Conservation (phyloP, 306 rosid genomes). For the Abrus pulchellus region DNA sequence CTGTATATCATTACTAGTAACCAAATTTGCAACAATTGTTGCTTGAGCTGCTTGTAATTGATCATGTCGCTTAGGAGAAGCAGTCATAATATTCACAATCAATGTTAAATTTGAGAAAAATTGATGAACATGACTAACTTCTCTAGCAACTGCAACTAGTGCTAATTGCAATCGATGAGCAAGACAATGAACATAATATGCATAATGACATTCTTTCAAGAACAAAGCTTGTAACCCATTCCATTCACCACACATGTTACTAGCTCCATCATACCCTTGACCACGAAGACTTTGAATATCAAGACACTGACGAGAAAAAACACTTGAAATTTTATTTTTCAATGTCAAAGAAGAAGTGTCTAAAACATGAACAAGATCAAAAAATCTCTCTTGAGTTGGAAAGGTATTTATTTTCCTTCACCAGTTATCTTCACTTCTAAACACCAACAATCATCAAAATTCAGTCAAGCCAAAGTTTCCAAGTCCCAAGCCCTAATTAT, state of each 20-base stretch:
- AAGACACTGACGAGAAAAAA: conserved; percentile 12
- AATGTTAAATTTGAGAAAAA: neutral
- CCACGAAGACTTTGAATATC: neutral
- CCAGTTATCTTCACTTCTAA: no score
- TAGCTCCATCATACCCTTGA: conserved; percentile 2
- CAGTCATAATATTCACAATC: neutral
- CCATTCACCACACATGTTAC: neutral
- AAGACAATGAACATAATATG: neutral
- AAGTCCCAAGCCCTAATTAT: no score
- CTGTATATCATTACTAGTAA: neutral
- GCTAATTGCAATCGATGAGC: neutral
- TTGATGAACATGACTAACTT: neutral
- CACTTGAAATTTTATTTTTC: neutral
- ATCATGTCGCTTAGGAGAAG: neutral
- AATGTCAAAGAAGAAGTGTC: neutral
- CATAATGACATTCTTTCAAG: neutral
- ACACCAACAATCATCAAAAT: no score
- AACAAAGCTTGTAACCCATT: conserved; percentile 28
- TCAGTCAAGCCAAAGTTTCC: no score
- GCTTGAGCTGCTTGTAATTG: neutral
- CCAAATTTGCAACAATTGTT: neutral
- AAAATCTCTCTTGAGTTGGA: neutral
- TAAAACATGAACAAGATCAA: neutral
- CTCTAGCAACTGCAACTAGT: neutral
- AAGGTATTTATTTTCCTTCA: no score